Percentiles rank a stretch among this genome's conserved stretches.
Evolutionary conservation across 2,329 filamentous ascomycete species (phyloP).

Genomic region (Hirsutella minnesotensis): DNA sequence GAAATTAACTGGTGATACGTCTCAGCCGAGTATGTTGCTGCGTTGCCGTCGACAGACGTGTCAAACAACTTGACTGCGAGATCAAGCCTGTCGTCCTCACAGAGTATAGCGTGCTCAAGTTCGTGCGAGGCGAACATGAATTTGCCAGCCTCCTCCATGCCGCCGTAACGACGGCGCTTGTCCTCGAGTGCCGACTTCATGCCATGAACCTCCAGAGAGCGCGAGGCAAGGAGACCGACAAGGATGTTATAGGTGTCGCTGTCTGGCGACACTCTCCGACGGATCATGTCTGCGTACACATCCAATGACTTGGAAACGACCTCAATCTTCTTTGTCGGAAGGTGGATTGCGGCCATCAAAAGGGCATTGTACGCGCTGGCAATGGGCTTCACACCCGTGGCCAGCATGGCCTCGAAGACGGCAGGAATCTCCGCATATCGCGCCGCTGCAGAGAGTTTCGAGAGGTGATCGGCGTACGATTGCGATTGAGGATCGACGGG

Average conservation of each 20-base stretch:
- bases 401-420: slow-evolving; percentile 83
- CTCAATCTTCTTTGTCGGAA: slow-evolving; percentile 69
- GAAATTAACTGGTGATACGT: slow-evolving; percentile 79
- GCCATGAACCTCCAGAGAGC: slow-evolving; percentile 66
- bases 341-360: slow-evolving; percentile 69
- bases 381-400: slow-evolving; percentile 68
- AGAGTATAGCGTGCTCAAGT: slow-evolving; percentile 73
- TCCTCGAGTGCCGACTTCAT: slow-evolving; percentile 66
- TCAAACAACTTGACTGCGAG: slow-evolving; percentile 81
- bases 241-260: slow-evolving; percentile 80
- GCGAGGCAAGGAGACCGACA: slow-evolving; percentile 67
- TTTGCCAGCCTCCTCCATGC: slow-evolving; percentile 69
- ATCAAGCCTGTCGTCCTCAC: slow-evolving; percentile 76
- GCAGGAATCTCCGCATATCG: slow-evolving; percentile 81
- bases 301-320: slow-evolving; percentile 85
- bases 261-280: slow-evolving; percentile 70
- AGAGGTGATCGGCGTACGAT: slow-evolving; percentile 67
- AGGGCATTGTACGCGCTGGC: slow-evolving; percentile 87
- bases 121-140: slow-evolving; percentile 86
- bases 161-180: slow-evolving; percentile 74
- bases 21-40: slow-evolving; percentile 60
- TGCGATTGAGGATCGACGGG: slow-evolving; percentile 51
- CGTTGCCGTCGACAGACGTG: slow-evolving; percentile 53
- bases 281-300: slow-evolving; percentile 93
- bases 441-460: slow-evolving; percentile 56